Evolutionary conservation across 2,329 filamentous ascomycete species (phyloP).

Genomic region (Penicillium sp.): DNA sequence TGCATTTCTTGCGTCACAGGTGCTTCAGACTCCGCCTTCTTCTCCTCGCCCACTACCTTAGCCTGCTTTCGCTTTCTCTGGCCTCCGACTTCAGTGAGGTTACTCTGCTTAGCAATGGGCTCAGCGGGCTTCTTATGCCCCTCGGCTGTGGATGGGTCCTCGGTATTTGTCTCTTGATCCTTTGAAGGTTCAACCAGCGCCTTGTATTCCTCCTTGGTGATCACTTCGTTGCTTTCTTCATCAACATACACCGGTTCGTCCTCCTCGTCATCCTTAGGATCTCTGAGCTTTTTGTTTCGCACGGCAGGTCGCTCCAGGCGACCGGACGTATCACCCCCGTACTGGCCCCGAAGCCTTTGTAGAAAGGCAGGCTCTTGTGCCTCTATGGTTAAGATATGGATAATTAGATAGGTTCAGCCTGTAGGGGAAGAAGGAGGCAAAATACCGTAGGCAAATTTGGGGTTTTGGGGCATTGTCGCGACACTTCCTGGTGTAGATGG

Average conservation of each 20-base stretch:
- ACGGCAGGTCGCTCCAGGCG: conserved; percentile 39
- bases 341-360: conserved; percentile 41
- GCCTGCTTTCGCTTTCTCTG: conserved; percentile 45
- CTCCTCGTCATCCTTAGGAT: conserved; percentile 38
- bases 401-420: not conserved
- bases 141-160: conserved; percentile 13
- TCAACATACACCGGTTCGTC: conserved; percentile 48
- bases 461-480: conserved; percentile 40
- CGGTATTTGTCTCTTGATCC: conserved; percentile 11
- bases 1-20: conserved; percentile 7
- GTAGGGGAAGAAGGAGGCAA: not conserved
- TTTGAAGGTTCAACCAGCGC: conserved; percentile 29
- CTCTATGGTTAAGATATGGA: conserved; percentile 25
- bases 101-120: conserved; percentile 32
- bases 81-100: conserved; percentile 42
- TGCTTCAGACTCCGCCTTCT: conserved; percentile 22
- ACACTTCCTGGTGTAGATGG: conserved; percentile 7
- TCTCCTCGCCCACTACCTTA: conserved; percentile 40
- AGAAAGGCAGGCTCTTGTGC: conserved; percentile 46
- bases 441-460: conserved; percentile 47
- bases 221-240: conserved; percentile 45
- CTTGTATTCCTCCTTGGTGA: conserved; percentile 47
- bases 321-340: conserved; percentile 32
- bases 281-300: conserved; percentile 38
- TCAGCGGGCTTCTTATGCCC: conserved; percentile 16